Evolutionary conservation across 345 rosid genomes (phyloP).

Genomic region (Citrus sp.): DNA sequence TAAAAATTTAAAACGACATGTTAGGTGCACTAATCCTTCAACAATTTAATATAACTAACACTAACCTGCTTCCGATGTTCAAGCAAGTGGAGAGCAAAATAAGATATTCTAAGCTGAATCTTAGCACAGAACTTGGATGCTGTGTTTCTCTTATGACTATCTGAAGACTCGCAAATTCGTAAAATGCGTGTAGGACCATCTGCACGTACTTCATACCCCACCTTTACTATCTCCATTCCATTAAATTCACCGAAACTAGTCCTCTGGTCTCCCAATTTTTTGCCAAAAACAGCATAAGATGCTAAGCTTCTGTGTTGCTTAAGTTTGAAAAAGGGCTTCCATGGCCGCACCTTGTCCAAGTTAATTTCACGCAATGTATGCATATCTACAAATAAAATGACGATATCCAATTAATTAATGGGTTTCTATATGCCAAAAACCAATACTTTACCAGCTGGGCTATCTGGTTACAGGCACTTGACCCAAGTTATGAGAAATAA

Average conservation of each 20-base stretch:
- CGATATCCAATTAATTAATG: conserved; percentile 5
- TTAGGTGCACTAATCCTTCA: not conserved
- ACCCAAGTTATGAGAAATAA: not conserved
- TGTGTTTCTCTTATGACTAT: conserved; percentile 41
- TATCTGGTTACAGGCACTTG: not conserved
- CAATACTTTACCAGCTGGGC: not conserved
- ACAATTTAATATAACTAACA: conserved; percentile 6
- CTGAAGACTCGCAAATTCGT: conserved; percentile 66
- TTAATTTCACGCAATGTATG: conserved; percentile 69
- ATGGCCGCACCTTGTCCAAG: conserved; percentile 88
- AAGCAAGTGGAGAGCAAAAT: conserved; percentile 63
- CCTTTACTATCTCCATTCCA: conserved; percentile 46
- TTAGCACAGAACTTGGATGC: conserved; percentile 46
- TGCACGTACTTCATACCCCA: conserved; percentile 92
- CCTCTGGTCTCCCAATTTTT: conserved; percentile 40
- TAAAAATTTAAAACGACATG: not conserved
- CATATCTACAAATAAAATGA: conserved; percentile 47
- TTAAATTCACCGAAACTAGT: conserved; percentile 31
- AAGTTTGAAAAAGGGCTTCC: conserved; percentile 79
- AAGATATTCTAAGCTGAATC: conserved; percentile 61
- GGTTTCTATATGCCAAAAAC: not conserved
- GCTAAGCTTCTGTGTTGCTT: conserved; percentile 49
- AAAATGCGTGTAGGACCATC: conserved; percentile 84
- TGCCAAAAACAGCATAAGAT: conserved; percentile 45
- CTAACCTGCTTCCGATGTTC: conserved; percentile 69